Base-by-base conservation (phyloP, 164 flowering plant genomes). In the Protea cynaroides region DNA sequence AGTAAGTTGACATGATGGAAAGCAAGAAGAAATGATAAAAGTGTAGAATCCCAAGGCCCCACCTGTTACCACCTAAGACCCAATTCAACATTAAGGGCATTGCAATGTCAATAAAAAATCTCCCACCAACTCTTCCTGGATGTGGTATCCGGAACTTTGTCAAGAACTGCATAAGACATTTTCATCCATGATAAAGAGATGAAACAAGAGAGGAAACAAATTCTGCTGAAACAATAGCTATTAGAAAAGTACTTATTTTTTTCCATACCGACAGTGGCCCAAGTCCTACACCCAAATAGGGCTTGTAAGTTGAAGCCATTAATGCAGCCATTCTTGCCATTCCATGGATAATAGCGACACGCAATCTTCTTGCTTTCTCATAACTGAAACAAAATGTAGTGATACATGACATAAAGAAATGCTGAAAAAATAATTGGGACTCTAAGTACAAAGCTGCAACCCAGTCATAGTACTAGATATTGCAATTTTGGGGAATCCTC, bases 51-150 rank as follows among this genome's bases (percentile, higher is more conserved):
- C 21, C 36, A 24, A 69, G 15, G 52, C 23, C 80, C 66, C 43
- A 91, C 98, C 97, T 92, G 77, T 91, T 87, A 69, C 97, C 97
- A 62, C 99, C 90, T 50, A 94, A 76, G 64, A 89, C 92, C 99
- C 99, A 94, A 61, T 71, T 80, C 43, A 94, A 74, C 95, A 88
- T 87, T 29, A 85, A 65, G 46, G 96, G 96, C 97, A 91, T 94
- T 13, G 70, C 92, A 17, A 72, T 50, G 71, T 79, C 81, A 67
- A 94, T 81, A 65, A 94, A 84, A 68, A 91, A 22, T 75, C 93
- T 81, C 50, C 95, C 99, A 56, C 89, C 95, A 62, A 89, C 90
- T 81, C 85, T 87, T 75, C 99, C 99, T 0, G 95, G 97, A 80
- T 94, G 95, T 44, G 96, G 96, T 75, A 94, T 89, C 64, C 87